phyloP scores from a whole-genome alignment of 495 filamentous ascomycete species.

The Neurospora sp. region DNA sequence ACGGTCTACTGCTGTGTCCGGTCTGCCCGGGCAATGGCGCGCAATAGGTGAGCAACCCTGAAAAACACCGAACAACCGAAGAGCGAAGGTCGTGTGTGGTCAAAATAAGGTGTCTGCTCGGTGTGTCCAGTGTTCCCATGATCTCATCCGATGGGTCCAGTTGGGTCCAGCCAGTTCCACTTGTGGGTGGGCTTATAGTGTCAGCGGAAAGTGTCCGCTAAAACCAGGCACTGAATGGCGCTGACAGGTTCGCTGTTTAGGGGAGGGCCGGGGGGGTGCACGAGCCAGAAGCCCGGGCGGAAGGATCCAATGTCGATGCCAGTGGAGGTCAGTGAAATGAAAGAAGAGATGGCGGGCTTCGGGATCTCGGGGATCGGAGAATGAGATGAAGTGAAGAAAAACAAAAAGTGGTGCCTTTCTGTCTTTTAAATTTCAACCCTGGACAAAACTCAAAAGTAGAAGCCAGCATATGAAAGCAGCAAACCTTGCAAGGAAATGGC shows the following conservation, averaged over 20 bases:
- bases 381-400: not conserved
- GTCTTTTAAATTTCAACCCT: no score
- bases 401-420: not conserved
- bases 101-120: not conserved
- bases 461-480: not conserved
- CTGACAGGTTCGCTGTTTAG: not conserved
- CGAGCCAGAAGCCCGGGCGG: not conserved
- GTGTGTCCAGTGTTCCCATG: not conserved
- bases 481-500: not conserved
- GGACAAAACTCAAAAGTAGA: no score
- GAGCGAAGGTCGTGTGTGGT: not conserved
- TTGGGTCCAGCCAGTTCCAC: no score
- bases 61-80: not conserved
- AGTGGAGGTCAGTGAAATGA: not conserved
- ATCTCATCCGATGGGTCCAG: not conserved
- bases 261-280: not conserved
- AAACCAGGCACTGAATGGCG: not conserved
- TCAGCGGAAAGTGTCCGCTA: not conserved
- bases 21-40: not conserved
- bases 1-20: not conserved
- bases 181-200: not conserved
- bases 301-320: not conserved
- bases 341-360: not conserved
- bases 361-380: not conserved
- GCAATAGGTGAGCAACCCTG: not conserved